Conservation (phyloP, 169 alveolate genomes). For the Plasmodium berghei region DNA sequence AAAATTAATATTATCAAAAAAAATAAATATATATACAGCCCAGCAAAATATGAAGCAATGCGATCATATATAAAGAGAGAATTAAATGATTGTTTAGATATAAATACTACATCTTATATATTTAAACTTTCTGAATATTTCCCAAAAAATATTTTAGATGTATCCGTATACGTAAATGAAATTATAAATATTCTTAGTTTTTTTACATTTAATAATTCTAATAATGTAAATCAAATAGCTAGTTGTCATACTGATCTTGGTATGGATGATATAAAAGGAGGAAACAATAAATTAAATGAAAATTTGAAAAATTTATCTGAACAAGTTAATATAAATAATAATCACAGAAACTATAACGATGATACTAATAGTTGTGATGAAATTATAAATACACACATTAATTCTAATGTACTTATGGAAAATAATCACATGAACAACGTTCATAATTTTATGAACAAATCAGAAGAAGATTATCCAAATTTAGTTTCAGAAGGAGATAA, state of each 20-base stretch:
- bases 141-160: conserved; percentile 37
- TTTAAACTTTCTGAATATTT: conserved; percentile 47
- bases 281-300: not conserved
- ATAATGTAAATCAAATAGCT: conserved; percentile 1
- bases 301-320: not conserved
- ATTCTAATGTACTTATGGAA: not conserved
- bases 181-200: conserved; percentile 46
- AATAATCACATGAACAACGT: not conserved
- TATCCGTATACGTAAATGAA: conserved; percentile 66
- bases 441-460: not conserved
- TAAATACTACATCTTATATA: conserved; percentile 60
- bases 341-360: not conserved
- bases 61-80: conserved; percentile 68
- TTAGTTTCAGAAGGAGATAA: too few relatives aligned
- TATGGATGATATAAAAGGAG: not conserved
- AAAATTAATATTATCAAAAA: conserved; percentile 43
- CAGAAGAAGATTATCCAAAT: not conserved
- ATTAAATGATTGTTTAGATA: conserved; percentile 52
- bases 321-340: not conserved
- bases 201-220: conserved; percentile 32
- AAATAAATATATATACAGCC: conserved; percentile 47
- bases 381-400: too few relatives aligned
- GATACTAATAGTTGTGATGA: not conserved
- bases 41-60: conserved; percentile 54
- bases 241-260: not conserved